Evolutionary conservation across 192 early-diverging fungal species (phyloP).

Genomic region (Backusella liffmaniae): DNA sequence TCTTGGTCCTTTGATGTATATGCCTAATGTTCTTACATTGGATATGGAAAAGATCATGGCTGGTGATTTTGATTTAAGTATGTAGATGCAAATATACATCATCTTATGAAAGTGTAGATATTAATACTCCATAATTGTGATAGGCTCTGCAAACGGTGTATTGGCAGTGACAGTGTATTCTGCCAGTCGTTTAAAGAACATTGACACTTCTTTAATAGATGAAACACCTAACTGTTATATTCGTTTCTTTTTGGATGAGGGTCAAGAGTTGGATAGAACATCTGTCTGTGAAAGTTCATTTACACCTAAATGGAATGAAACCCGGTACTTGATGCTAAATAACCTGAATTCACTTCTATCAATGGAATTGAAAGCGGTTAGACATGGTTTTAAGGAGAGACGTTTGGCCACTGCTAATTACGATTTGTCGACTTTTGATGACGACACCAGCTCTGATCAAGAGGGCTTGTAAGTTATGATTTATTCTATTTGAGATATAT

Average conservation of each 20-base stretch:
- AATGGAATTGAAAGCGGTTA: conserved; percentile 17
- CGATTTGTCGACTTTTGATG: conserved; percentile 13
- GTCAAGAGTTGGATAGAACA: conserved; percentile 21
- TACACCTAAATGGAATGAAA: conserved; percentile 32
- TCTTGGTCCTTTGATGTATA: conserved; percentile 44
- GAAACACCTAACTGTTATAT: conserved; percentile 19
- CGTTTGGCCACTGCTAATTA: conserved; percentile 21
- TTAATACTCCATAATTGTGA: neutral
- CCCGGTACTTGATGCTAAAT: conserved; percentile 23
- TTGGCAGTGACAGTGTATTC: conserved; percentile 28
- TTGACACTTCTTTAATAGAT: conserved; percentile 2
- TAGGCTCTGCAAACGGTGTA: conserved; percentile 29
- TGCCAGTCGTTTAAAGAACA: conserved; percentile 18
- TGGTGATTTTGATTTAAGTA: conserved; percentile 33
- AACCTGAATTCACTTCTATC: conserved; percentile 17
- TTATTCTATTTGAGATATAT: neutral
- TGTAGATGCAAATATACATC: neutral
- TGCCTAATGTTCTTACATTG: conserved; percentile 31
- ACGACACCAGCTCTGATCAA: conserved; percentile 5
- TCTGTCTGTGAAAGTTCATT: conserved; percentile 10
- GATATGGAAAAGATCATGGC: conserved; percentile 29
- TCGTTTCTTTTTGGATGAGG: conserved; percentile 30
- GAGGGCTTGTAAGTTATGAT: conserved; percentile 30
- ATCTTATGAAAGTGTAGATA: neutral
- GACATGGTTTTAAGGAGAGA: conserved; percentile 20